Base-by-base conservation (phyloP, 2,329 filamentous ascomycete genomes). In the Fusarium sp. region DNA sequence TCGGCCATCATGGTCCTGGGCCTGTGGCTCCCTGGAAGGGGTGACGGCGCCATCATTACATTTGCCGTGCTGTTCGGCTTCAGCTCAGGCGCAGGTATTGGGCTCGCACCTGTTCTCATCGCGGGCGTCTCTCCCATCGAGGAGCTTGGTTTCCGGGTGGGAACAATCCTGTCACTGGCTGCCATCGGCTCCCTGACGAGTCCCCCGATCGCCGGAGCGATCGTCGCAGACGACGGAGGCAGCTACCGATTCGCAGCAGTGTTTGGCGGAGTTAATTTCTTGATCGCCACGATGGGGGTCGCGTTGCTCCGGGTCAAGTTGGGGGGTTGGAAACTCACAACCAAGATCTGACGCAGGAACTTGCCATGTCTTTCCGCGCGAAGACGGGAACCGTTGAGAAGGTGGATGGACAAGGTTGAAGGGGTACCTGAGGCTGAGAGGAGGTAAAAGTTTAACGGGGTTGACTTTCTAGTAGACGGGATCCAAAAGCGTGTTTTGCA, bases 91-190 rank as follows among this genome's bases (percentile, higher is more conserved):
- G 69, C 70, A 8, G 70, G 65, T 13, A 70, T 72, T 18, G 68
- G 71, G 5, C 60, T 70, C 5, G 59, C 37, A 13, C 70, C 67
- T 9, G 72, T 73, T 18, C 58, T 75, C 24, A 64, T 71, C 13
- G 50, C 63, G 34, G 69, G 62, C 4, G 66, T 74, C 18, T 68
- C 63, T 27, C 71, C 66, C 9, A 67, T 63, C 8, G 37, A 66
- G 27, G 72, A 76, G 35, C 65, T 74, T 37, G 73, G 72, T 14
- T 71, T 73, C 38, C 67, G 69, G 16, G 67, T 72, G 63, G 73
- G 73, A 13, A 69, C 64, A 10, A 50, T 73, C 20, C 63, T 73
- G 62, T 64, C 62, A 7, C 42, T 73, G n/a, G 72, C 67, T 7
- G 71, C 66, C 10, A 60, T 70, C 52, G 71, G 72, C 14, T 66